Evolutionary conservation across 768 basidiomycete species (phyloP), one percentile per base, ranked within the genome.

Genomic region (Lentinula sp.): DNA sequence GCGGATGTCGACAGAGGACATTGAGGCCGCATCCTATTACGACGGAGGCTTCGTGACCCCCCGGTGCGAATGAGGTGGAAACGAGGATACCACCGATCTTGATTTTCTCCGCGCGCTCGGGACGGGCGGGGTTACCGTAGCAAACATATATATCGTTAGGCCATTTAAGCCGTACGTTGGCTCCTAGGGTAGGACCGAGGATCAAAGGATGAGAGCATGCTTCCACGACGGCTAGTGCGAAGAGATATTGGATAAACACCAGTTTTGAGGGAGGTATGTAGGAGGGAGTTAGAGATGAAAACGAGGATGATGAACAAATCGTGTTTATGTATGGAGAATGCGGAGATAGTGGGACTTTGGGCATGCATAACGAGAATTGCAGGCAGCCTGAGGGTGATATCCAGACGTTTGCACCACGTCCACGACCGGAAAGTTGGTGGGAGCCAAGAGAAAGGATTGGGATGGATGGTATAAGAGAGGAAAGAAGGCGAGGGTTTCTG

Each of bases 81-180:
- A 99, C 92, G 23, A 98, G 75, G 16, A 98, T 87, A 0, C 97
- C 96, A 0, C 96, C 96, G 39, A 98, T 76, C 73, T 99, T 98
- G 72, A 82, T 87, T 61, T 73, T 73, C 65, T 84, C 83, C 18
- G 74, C 75, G 4, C 75, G 76, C 2, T 70, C 76, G 3, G 71
- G 74, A 8, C 46, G 46, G 6, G 46, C 9, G 23, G 37, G 37
- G 37, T 77, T 84, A 43, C 79, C 76, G 43, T 32, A 50, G 16
- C 85, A 79, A 1, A 86, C 90, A 67, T 98, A 98, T 4, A 99
- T 77, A 66, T 98, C 97, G 68, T 98, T 98, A 18, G 96, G 97
- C 97, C 97, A 98, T 72, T 98, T 98, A 28, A 98, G 76, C 43
- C 86, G 79, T 10, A 97, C 82, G 13, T 78, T 77, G 2, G 83